These are phyloP conservation scores for Didymella arachidicola DNA, from an alignment of 2,329 filamentous ascomycete species.

Conservation along the genomic window DNA sequence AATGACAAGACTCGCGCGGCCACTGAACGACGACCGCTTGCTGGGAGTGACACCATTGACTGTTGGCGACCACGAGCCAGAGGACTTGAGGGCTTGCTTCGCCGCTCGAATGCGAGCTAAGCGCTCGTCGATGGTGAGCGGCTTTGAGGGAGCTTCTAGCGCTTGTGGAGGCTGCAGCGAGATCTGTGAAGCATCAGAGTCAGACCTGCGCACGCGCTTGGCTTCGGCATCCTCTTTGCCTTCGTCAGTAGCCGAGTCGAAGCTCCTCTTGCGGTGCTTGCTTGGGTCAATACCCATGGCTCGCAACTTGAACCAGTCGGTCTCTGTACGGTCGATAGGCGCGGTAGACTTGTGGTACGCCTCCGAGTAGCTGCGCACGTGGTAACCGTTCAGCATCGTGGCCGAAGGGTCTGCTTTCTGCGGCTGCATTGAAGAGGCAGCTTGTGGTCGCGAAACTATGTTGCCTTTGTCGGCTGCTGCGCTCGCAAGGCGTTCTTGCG, in stretches of 20 bases:
- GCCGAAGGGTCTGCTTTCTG: constrained; percentile 9
- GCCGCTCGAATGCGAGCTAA: constrained; percentile 35
- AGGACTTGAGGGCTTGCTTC: constrained; percentile 26
- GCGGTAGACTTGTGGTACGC: constrained; percentile 35
- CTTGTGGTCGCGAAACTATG: neutral
- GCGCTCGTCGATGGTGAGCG: constrained; percentile 31
- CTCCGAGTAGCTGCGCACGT: constrained; percentile 34
- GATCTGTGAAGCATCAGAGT: constrained; percentile 18
- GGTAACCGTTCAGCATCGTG: constrained; percentile 8
- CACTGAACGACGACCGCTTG: constrained; percentile 24
- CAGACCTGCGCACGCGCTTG: constrained; percentile 35
- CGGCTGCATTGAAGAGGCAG: constrained; percentile 11
- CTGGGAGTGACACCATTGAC: constrained; percentile 16
- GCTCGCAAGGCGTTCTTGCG: constrained; percentile 25
- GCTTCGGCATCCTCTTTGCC: constrained; percentile 27
- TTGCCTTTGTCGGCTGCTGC: constrained; percentile 5
- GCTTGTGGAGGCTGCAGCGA: constrained; percentile 23
- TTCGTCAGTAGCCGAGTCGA: constrained; percentile 37
- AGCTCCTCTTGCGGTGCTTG: constrained; percentile 43
- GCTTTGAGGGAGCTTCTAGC: constrained; percentile 3
- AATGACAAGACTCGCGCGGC: constrained; percentile 29
- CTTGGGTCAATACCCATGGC: constrained; percentile 56
- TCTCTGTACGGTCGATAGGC: constrained; percentile 55
- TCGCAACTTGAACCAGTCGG: constrained; percentile 61
- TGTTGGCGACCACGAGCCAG: constrained; percentile 19